These are phyloP conservation scores for Amanita phalloides DNA, from an alignment of 768 basidiomycete species.

Conservation along the genomic window DNA sequence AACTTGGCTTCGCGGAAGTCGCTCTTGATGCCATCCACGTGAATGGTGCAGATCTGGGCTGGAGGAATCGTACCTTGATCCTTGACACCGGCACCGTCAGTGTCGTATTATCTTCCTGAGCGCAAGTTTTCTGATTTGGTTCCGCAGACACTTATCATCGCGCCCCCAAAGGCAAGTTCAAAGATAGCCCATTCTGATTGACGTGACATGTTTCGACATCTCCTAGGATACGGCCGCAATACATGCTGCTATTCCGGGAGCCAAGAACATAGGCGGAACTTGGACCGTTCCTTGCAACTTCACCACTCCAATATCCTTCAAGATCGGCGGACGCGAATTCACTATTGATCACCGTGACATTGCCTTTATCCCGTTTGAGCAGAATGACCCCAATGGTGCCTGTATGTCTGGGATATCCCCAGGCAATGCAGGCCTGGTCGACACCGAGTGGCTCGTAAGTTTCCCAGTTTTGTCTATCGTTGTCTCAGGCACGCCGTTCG, in stretches of 20 bases:
- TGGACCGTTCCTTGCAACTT: conserved; percentile 63
- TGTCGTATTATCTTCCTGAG: neutral
- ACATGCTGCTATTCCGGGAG: conserved; percentile 46
- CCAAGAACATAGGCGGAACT: conserved; percentile 33
- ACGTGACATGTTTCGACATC: conserved; percentile 11
- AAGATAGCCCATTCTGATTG: neutral
- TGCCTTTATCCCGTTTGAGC: conserved; percentile 38
- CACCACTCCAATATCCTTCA: conserved; percentile 38
- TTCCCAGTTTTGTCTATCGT: neutral
- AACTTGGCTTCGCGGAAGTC: conserved; percentile 74
- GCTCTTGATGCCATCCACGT: conserved; percentile 47
- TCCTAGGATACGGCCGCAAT: conserved; percentile 41
- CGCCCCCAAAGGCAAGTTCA: neutral
- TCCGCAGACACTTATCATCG: conserved; percentile 1
- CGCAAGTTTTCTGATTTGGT: neutral
- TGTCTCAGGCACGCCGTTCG: neutral
- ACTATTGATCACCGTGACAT: conserved; percentile 50
- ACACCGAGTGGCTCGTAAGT: conserved; percentile 53
- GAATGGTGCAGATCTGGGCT: conserved; percentile 40
- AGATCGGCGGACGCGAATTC: conserved; percentile 48
- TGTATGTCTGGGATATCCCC: conserved; percentile 54
- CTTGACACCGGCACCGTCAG: conserved; percentile 37
- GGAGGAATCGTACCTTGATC: conserved; percentile 61
- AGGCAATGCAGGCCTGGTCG: conserved; percentile 34
- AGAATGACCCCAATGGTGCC: conserved; percentile 33